These are phyloP conservation scores for Hyphopichia buzzinii DNA, from an alignment of 1,139 yeast genomes.

Conservation along the genomic window DNA sequence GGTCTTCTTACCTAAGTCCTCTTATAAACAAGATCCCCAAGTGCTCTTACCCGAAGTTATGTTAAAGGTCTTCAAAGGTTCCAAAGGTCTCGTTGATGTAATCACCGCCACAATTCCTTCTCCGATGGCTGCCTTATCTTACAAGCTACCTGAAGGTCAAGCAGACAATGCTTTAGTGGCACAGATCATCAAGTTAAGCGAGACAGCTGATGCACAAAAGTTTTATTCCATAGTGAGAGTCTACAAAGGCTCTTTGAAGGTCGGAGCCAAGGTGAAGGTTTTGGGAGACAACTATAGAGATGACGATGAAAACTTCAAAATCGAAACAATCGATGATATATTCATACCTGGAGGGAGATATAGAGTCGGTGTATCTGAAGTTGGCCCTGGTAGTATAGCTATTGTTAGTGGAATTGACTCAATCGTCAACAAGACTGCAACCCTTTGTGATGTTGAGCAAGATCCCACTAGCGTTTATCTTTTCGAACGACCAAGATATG, in stretches of 20 bases:
- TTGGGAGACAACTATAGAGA: slow-evolving; percentile 55
- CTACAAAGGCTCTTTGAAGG: slow-evolving; percentile 54
- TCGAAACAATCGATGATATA: slow-evolving; percentile 45
- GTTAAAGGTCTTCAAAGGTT: slow-evolving; percentile 50
- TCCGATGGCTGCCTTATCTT: slow-evolving; percentile 28
- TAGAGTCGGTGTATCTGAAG: slow-evolving; percentile 51
- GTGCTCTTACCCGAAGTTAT: slow-evolving; percentile 57
- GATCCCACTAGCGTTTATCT: slow-evolving; percentile 3
- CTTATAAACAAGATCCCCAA: slow-evolving; percentile 53
- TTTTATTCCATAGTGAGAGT: slow-evolving; percentile 62
- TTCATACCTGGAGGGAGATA: slow-evolving; percentile 74
- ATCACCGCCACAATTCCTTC: slow-evolving; percentile 35
- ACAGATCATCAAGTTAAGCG: slow-evolving; percentile 60
- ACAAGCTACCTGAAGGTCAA: background rate
- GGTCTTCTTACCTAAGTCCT: slow-evolving; percentile 36
- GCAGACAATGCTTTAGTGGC: slow-evolving; percentile 32
- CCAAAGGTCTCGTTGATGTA: slow-evolving; percentile 55
- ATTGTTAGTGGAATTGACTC: slow-evolving; percentile 63
- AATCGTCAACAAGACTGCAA: slow-evolving; percentile 57
- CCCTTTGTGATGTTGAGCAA: slow-evolving; percentile 34
- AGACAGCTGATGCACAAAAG: slow-evolving; percentile 44
- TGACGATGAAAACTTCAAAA: slow-evolving; percentile 54
- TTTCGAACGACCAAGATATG: slow-evolving; percentile 43
- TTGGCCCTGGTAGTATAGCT: slow-evolving; percentile 65
- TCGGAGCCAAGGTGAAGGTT: slow-evolving; percentile 50